Base-by-base conservation (phyloP, 768 basidiomycete species). In the Multifurca ochricompacta region DNA sequence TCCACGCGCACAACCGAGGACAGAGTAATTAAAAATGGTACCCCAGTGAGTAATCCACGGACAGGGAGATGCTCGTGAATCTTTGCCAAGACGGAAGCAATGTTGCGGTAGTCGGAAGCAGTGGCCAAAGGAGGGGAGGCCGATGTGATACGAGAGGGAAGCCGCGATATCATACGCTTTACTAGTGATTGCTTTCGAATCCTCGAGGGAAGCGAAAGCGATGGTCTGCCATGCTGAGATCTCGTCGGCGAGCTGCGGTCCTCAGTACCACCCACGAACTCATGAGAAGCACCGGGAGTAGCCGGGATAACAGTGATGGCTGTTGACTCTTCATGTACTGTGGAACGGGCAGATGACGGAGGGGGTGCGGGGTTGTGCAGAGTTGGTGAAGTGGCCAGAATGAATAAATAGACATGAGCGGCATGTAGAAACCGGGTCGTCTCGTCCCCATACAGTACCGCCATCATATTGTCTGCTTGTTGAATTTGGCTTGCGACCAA, bases 11-110 rank as follows among this genome's bases (percentile, higher is more conserved):
- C 70, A 9, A 78, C 78, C 6, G 63, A 67, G 51, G 88, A 80
- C 46, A 95, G 67, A 1, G 87, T 82, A n/a, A 90, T 65, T 25
- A 96, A 68, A 89, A 96, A 92, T 4, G 93, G 92, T 31, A 90
- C 69, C 19, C 91, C 88, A 2, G 82, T 81, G 16, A 92, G 69
- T 36, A 95, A 62, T 2, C 82, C 86, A 37, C 85, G 80, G 25
- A 85, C 70, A 1, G 93, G 91, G n/a, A 89, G 67, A 46, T 83
- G 75, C 58, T 83, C 74, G 46, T 91, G 84, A 25, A 89, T 73
- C 3, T 78, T 76, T 5, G 72, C 75, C 34, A 95, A 74, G 28
- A 92, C 75, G 40, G 79, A 75, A 37, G 86, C 71, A 30, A 91
- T 77, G 63, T 82, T 79, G 8, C 80, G 74, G 65, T 89, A 91